These are phyloP conservation scores for Leccinum sublutescens DNA, from an alignment of 768 basidiomycete genomes.

Conservation along the genomic window DNA sequence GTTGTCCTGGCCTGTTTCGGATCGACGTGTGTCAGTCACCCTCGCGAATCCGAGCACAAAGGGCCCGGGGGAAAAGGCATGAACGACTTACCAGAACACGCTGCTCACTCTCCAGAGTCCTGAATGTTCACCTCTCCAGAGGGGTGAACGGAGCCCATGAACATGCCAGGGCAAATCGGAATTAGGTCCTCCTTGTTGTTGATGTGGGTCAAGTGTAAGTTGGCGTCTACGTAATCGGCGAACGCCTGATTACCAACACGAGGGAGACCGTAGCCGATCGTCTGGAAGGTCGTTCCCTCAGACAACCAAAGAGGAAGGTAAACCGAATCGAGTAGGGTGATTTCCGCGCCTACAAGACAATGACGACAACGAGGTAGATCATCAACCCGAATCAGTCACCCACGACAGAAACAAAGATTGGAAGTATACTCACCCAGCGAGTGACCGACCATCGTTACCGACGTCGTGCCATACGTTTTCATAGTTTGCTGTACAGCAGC, in stretches of 20 bases:
- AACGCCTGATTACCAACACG: not conserved
- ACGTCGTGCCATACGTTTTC: not conserved
- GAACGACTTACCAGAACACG: conserved; percentile 49
- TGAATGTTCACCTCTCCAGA: conserved; percentile 45
- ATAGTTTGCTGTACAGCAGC: conserved; percentile 44
- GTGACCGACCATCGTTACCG: too few relatives aligned
- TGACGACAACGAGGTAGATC: too few relatives aligned
- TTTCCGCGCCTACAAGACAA: too few relatives aligned
- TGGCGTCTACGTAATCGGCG: conserved; percentile 27
- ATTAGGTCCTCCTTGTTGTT: conserved; percentile 48
- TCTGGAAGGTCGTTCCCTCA: not conserved
- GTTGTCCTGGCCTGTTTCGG: conserved; percentile 52
- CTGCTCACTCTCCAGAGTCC: conserved; percentile 47
- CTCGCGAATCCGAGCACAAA: not conserved
- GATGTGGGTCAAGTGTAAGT: conserved; percentile 48
- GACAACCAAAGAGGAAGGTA: too few relatives aligned
- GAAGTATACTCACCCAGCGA: too few relatives aligned
- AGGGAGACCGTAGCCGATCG: conserved; percentile 23
- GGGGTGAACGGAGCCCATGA: conserved; percentile 41
- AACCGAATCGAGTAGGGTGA: too few relatives aligned
- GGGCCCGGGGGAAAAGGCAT: too few relatives aligned
- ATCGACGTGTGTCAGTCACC: not conserved
- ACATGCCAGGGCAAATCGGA: conserved; percentile 35
- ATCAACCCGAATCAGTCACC: too few relatives aligned
- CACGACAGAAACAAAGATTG: too few relatives aligned